phyloP scores from a whole-genome alignment of 2,329 filamentous ascomycete species.

The Pseudogymnoascus sp. region DNA sequence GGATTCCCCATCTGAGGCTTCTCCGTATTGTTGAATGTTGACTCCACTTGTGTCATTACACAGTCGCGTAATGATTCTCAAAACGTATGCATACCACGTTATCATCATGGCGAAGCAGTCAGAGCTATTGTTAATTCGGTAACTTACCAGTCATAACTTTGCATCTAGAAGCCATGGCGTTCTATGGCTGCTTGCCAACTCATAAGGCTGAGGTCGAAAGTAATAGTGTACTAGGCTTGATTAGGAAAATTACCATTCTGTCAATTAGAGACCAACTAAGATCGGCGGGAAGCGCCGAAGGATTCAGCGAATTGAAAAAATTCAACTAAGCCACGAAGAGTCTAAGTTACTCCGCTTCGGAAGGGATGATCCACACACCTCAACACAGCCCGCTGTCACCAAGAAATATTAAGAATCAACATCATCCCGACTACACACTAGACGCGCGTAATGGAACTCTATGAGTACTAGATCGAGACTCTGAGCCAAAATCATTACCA shows the following conservation, averaged over 20 bases:
- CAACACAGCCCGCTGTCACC: background rate
- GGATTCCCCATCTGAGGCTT: background rate
- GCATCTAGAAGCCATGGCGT: background rate
- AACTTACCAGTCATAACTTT: background rate
- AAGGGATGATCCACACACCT: background rate
- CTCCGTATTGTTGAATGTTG: background rate
- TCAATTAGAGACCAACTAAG: background rate
- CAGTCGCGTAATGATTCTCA: background rate
- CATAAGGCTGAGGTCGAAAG: background rate
- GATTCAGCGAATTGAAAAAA: background rate
- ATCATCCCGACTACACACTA: background rate
- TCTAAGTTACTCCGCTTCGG: background rate
- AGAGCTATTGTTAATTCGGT: background rate
- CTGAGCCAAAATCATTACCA: background rate
- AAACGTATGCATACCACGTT: background rate
- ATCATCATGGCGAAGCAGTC: background rate
- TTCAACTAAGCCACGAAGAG: background rate
- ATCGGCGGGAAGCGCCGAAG: background rate
- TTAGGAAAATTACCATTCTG: constrained; percentile 3
- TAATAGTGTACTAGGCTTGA: background rate
- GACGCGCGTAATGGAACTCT: background rate
- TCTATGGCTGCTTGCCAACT: too few species aligned
- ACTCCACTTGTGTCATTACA: background rate
- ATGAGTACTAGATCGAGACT: background rate
- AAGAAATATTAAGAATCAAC: constrained; percentile 1